Evolutionary conservation across 257 asterid species (phyloP), one percentile per base, ranked within the genome.

Genomic region (Primulina huaijiensis): DNA sequence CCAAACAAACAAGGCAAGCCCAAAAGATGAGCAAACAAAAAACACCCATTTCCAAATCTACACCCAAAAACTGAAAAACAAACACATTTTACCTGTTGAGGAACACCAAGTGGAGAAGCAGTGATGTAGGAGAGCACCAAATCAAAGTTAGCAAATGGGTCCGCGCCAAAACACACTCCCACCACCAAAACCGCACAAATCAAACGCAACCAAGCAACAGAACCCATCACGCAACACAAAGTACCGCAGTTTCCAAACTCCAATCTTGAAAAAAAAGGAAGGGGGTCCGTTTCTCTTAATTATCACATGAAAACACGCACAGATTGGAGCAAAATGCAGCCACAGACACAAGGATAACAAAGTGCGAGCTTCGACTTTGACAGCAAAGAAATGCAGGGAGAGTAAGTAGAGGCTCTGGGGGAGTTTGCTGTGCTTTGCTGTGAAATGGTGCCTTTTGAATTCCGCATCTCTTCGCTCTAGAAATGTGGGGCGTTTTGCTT

Each of bases 21-120:
- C 14, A 16, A 64, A 38, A 25, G 16, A 23, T 11, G 35, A 46
- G 27, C 8, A 10, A 17, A 46, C 4, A 68, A 58, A 65, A 50
- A 37, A 10, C 58, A 72, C 55, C 46, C 35, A 46, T 6, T 40
- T 65, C 34, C 38, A 76, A 55, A 8, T 10, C 31, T 27, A n/a
- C 14, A 72, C 30, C 43, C 19, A 2, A 65, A 58, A 60, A 20
- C 31, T 9, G 2, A 7, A 68, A 37, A 38, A 37, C 21, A 31
- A 30, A 58, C 50, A 3, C 21, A 74, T 55, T 3, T 63, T 21
- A 93, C 99, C 97, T 86, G 96, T 72, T 94, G 99, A 65, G 97
- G 94, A 72, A 90, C 86, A 30, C 99, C 97, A n/a, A 90, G 90
- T 7, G 99, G 99, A 63, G 96, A 89, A 67, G 78, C 96, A 40